Percentiles rank a stretch among this genome's conserved stretches.
These are phyloP conservation scores for Salix caprea DNA, from an alignment of 345 rosid species.

Conservation along the genomic window DNA sequence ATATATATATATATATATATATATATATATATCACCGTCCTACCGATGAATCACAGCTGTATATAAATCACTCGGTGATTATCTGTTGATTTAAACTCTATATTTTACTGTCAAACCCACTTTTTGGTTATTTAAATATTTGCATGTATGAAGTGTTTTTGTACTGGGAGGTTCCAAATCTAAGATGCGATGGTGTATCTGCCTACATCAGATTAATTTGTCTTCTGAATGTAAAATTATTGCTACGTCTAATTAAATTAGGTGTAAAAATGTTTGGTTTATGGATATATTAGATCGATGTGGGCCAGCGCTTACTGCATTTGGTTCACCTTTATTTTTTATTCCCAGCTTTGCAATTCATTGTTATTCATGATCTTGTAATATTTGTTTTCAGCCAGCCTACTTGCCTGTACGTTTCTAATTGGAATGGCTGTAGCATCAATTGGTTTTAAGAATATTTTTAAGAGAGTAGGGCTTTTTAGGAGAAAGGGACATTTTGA, in stretches of 20 bases:
- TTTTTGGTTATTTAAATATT: constrained; percentile 6
- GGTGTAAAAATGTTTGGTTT: background rate
- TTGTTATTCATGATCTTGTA: background rate
- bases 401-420: constrained; percentile 25
- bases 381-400: background rate
- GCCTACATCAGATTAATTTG: background rate
- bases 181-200: constrained; percentile 14
- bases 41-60: constrained; percentile 30
- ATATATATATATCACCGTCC: constrained; percentile 27
- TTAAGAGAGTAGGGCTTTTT: constrained; percentile 11
- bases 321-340: background rate
- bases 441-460: constrained; percentile 7
- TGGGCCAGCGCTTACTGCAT: background rate
- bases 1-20: background rate
- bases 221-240: constrained; percentile 7
- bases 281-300: constrained; percentile 8
- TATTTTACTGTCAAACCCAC: constrained; percentile 26
- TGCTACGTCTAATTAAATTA: constrained; percentile 18
- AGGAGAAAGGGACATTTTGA: constrained; percentile 40
- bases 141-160: constrained; percentile 6
- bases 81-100: constrained; percentile 31
- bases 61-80: background rate
- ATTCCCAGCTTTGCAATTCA: background rate
- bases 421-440: constrained; percentile 39
- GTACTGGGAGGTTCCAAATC: constrained; percentile 29